Base-by-base conservation (phyloP, 2,329 filamentous ascomycete genomes). In the Fusarium tjaetaba region DNA sequence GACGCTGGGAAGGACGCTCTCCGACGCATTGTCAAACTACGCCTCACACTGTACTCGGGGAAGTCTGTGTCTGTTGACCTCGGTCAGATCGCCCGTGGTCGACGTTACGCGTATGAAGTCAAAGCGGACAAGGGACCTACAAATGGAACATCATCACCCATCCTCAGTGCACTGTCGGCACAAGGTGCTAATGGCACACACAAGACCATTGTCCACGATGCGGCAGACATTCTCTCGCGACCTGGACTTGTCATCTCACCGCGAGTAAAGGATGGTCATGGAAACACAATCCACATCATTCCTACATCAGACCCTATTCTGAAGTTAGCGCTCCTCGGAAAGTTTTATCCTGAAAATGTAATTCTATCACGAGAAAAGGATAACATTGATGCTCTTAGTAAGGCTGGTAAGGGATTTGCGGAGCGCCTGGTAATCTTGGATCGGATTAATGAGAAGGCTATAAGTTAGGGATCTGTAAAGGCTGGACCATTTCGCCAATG, bases 401-500 rank as follows among this genome's bases (percentile, higher is more conserved):
- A 53, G 32, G 32, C 49, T 15, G 49, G 49, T 4, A 53, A 53
- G 10, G 49, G 49, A 3, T 53, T 53, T 5, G 49, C 49, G 13
- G 49, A 53, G 13, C 49, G 49, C 7, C 32, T 53, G 24, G 49
- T 53, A 9, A 53, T 53, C 24, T 20, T 53, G 24, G 49, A 53
- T 10, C 49, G 32, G 13, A 38, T 53, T 3, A 36, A 15, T 53
- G 49, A 53, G 18, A 38, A 38, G n/a, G 32, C 24, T 16, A 16
- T 38, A 26, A 53, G 18, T 18, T 38, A 26, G 18, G 13, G 0
- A 46, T 32, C 8, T 34, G 13, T 7, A 4, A 51, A 20, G 8
- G 16, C 16, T 6, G 1, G 22, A 13, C 9, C 5, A 34, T 2
- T 34, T 20, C 18, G 11, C 9, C 9, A 9, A 4, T 1, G 2